A percentile compares a stretch with the other conserved stretches of the same genome.
phyloP scores from a whole-genome alignment of 1,284 basidiomycete species.

The Sanguinoderma infundibulare region DNA sequence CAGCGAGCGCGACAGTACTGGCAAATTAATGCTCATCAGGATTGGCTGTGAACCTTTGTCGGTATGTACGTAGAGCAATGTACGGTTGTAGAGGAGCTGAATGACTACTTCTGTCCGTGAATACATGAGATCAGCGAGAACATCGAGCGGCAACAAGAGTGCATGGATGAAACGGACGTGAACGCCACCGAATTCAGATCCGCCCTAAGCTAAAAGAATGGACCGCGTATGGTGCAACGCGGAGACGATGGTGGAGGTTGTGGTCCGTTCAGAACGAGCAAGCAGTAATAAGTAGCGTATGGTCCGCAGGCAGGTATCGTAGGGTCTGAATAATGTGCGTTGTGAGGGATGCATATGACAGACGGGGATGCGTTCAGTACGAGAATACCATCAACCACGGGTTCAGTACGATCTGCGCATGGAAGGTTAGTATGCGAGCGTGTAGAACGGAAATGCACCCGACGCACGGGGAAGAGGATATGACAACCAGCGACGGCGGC shows the following conservation, averaged over 20 bases:
- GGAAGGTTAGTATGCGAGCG: neutral
- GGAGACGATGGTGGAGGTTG: neutral
- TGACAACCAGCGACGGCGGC: conserved; percentile 44
- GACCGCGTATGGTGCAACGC: too few species aligned
- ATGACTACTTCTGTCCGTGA: too few species aligned
- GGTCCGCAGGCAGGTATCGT: conserved; percentile 10
- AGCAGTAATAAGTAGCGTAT: neutral
- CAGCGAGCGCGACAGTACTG: too few species aligned
- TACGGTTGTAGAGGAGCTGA: too few species aligned
- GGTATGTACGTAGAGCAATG: too few species aligned
- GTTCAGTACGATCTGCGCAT: conserved; percentile 47
- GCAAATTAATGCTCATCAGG: too few species aligned
- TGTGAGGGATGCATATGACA: neutral
- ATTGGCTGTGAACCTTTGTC: too few species aligned
- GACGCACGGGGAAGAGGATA: conserved; percentile 45
- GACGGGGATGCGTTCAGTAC: conserved; percentile 36
- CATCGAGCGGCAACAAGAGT: too few species aligned
- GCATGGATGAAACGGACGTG: too few species aligned
- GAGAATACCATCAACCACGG: conserved; percentile 56
- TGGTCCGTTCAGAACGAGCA: neutral
- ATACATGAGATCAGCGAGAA: too few species aligned
- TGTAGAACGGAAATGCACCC: neutral
- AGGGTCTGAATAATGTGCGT: neutral
- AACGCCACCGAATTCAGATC: too few species aligned
- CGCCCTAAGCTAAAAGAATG: too few species aligned